Conservation (phyloP, 768 basidiomycete species). For the Cystofilobasidium macerans region DNA sequence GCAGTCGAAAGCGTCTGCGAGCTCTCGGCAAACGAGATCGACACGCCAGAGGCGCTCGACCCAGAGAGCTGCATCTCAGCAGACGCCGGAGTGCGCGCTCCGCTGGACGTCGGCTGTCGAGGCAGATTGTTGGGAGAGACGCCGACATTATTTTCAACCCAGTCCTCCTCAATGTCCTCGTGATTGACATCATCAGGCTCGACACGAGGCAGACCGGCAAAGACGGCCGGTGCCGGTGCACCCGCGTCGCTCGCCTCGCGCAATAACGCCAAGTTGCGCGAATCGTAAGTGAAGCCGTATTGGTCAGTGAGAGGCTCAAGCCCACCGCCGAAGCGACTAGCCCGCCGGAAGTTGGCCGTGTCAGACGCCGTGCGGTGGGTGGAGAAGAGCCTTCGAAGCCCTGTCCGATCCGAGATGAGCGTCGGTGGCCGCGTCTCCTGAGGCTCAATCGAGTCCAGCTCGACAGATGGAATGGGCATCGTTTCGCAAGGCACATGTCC, state of each 20-base stretch:
- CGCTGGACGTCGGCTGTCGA: background rate
- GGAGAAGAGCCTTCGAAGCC: background rate
- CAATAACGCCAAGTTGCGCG: slow-evolving; percentile 11
- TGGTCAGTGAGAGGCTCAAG: slow-evolving; percentile 15
- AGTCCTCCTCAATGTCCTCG: slow-evolving; percentile 20
- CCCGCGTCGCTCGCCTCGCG: slow-evolving; percentile 24
- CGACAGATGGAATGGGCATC: slow-evolving; percentile 11
- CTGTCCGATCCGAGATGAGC: slow-evolving; percentile 10
- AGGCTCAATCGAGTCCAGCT: slow-evolving; percentile 26
- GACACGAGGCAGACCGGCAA: slow-evolving; percentile 6
- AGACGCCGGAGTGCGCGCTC: background rate
- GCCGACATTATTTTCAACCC: slow-evolving; percentile 17
- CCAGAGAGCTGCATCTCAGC: background rate
- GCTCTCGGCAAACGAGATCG: slow-evolving; percentile 9
- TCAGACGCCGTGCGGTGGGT: background rate
- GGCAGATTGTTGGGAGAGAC: background rate
- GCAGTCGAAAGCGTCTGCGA: background rate
- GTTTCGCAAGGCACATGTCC: too few relatives aligned
- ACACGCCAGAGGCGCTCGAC: slow-evolving; percentile 18
- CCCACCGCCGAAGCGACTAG: slow-evolving; percentile 11
- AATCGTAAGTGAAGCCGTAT: slow-evolving; percentile 25
- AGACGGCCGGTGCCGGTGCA: slow-evolving; percentile 16
- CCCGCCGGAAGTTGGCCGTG: background rate
- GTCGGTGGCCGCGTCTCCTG: slow-evolving; percentile 21
- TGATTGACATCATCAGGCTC: background rate